These are phyloP conservation scores for Ramularia collo-cygni DNA, from an alignment of 2,329 filamentous ascomycete species.

Conservation along the genomic window DNA sequence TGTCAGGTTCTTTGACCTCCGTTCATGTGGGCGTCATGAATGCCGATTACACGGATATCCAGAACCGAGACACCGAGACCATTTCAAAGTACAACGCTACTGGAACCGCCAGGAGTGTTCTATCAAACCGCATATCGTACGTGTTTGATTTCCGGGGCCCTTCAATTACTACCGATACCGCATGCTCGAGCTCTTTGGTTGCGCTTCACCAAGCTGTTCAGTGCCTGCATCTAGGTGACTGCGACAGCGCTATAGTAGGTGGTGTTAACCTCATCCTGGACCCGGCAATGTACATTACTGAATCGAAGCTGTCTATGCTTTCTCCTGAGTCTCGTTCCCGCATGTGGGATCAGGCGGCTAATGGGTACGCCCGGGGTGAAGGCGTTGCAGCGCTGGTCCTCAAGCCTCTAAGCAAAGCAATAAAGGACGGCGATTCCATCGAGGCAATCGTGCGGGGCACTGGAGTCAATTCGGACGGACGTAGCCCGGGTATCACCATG, in stretches of 20 bases:
- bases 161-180: slow-evolving; percentile 34
- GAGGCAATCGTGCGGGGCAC: slow-evolving; percentile 34
- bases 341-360: slow-evolving; percentile 34
- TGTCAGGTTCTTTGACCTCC: slow-evolving; percentile 14
- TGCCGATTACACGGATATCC: slow-evolving; percentile 18
- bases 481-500: slow-evolving; percentile 33
- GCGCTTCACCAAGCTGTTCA: slow-evolving; percentile 31
- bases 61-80: slow-evolving; percentile 15
- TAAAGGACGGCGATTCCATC: slow-evolving; percentile 42
- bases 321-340: slow-evolving; percentile 22
- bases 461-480: slow-evolving; percentile 34
- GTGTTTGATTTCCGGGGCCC: slow-evolving; percentile 21
- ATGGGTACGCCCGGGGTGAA: slow-evolving; percentile 49
- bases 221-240: slow-evolving; percentile 25
- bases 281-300: slow-evolving; percentile 9
- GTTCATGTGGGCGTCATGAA: slow-evolving; percentile 21
- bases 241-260: slow-evolving; percentile 13
- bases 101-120: slow-evolving; percentile 15
- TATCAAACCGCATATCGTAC: slow-evolving; percentile 21
- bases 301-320: slow-evolving; percentile 17
- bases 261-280: slow-evolving; percentile 26
- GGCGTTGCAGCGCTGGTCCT: slow-evolving; percentile 46
- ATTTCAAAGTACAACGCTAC: slow-evolving; percentile 18
- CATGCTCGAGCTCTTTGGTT: slow-evolving; percentile 39
- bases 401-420: slow-evolving; percentile 44